Evolutionary conservation across 768 basidiomycete genomes (phyloP).

Genomic region (Amanita thiersii): DNA sequence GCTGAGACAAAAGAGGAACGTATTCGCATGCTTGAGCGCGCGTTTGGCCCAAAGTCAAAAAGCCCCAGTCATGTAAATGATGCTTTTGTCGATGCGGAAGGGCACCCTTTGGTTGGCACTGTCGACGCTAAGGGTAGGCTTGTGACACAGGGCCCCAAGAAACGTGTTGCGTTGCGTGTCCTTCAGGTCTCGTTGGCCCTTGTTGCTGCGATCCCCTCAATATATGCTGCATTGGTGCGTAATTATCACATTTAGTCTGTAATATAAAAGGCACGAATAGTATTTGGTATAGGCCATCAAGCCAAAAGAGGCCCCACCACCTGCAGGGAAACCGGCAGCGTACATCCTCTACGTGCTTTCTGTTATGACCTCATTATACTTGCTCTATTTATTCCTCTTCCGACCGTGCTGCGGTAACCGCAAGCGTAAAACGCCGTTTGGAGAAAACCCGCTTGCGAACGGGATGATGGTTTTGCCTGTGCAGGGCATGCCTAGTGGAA

Average conservation of each 20-base stretch:
- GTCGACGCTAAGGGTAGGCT: constrained; percentile 49
- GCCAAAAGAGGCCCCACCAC: constrained; percentile 43
- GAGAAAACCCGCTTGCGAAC: constrained; percentile 19
- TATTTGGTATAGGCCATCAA: constrained; percentile 42
- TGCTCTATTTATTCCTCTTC: constrained; percentile 49
- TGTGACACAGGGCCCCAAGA: constrained; percentile 56
- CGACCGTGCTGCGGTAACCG: constrained; percentile 47
- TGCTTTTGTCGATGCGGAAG: constrained; percentile 33
- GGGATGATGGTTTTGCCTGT: constrained; percentile 63
- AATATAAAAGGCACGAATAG: constrained; percentile 8
- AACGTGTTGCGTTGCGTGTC: constrained; percentile 40
- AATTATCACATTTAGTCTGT: background rate
- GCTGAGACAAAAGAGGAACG: constrained; percentile 57
- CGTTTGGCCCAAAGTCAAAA: constrained; percentile 42
- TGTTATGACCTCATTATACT: constrained; percentile 38
- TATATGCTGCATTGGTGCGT: constrained; percentile 59
- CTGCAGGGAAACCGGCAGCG: constrained; percentile 41
- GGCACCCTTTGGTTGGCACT: constrained; percentile 47
- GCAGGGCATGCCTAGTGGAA: constrained; percentile 37
- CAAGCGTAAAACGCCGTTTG: constrained; percentile 19
- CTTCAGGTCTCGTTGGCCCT: constrained; percentile 43
- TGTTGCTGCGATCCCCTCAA: constrained; percentile 43
- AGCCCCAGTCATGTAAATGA: constrained; percentile 17
- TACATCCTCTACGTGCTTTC: constrained; percentile 53
- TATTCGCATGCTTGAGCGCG: constrained; percentile 62